Evolutionary conservation across 495 filamentous ascomycete species (phyloP).

Genomic region (Hypoxylon subgilvum): DNA sequence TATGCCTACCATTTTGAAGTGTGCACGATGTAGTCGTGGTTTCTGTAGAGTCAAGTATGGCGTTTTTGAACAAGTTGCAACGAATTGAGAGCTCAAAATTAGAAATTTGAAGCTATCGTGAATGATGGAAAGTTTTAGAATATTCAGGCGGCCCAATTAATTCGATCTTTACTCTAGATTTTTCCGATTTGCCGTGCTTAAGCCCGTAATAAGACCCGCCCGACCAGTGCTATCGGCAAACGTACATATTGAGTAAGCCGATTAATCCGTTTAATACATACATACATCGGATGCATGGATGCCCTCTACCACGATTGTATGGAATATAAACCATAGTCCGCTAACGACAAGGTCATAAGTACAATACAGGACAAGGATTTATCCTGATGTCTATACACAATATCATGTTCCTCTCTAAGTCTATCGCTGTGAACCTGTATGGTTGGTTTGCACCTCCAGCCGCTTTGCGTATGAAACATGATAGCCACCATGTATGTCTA

Average conservation of each 20-base stretch:
- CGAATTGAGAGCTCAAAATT: slow-evolving; percentile 28
- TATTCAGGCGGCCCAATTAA: slow-evolving; percentile 41
- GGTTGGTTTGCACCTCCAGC: slow-evolving; percentile 32
- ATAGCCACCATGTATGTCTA: slow-evolving; percentile 3
- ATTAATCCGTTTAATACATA: no score
- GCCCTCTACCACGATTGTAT: slow-evolving; percentile 25
- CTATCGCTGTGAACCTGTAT: slow-evolving; percentile 33
- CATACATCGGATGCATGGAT: no score
- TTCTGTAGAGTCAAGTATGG: slow-evolving; percentile 12
- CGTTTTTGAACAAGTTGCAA: slow-evolving; percentile 15
- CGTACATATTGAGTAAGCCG: neutral
- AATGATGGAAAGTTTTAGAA: slow-evolving; percentile 43
- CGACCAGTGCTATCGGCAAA: slow-evolving; percentile 11
- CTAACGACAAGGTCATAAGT: slow-evolving; percentile 12
- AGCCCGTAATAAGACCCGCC: slow-evolving; percentile 7
- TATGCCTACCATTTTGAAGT: slow-evolving; percentile 48
- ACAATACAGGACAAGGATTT: slow-evolving; percentile 12
- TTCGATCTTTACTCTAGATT: slow-evolving; percentile 38
- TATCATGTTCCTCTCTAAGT: slow-evolving; percentile 31
- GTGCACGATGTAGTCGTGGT: slow-evolving; percentile 2
- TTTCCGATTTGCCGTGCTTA: slow-evolving; percentile 40
- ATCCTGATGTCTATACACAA: slow-evolving; percentile 28
- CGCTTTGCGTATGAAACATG: slow-evolving; percentile 20
- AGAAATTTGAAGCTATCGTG: slow-evolving; percentile 43
- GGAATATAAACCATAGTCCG: slow-evolving; percentile 3